phyloP scores from a whole-genome alignment of 305 asterid genomes.

The Fraxinus sp. region DNA sequence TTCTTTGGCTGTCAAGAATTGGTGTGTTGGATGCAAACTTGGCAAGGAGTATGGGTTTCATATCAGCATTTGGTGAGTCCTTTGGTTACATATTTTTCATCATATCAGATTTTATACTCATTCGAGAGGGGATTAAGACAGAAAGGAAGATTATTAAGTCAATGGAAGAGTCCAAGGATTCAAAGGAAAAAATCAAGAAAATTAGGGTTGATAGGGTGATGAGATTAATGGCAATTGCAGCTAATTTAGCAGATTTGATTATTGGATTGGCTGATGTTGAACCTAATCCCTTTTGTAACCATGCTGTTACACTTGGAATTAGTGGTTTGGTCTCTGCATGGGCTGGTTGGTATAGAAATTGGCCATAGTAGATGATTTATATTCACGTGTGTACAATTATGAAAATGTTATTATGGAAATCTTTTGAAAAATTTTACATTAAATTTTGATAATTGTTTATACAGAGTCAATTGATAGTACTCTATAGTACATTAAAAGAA shows the following conservation, averaged over 20 bases:
- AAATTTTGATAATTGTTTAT: background rate
- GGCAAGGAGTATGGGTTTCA: conserved; percentile 67
- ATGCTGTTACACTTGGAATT: conserved; percentile 76
- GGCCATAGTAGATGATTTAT: conserved; percentile 50
- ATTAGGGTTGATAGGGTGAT: conserved; percentile 75
- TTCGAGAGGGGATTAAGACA: conserved; percentile 52
- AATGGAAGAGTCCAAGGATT: conserved; percentile 26
- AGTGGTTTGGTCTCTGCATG: conserved; percentile 94
- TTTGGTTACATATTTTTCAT: conserved; percentile 74
- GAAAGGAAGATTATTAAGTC: conserved; percentile 37
- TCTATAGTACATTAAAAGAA: background rate
- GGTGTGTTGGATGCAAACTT: conserved; percentile 61
- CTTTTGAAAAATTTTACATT: background rate
- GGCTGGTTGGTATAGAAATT: conserved; percentile 98
- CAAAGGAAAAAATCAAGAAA: conserved; percentile 29
- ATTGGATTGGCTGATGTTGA: conserved; percentile 85
- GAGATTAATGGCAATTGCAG: conserved; percentile 89
- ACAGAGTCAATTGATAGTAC: background rate
- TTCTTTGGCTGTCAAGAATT: conserved; percentile 77
- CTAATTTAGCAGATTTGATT: conserved; percentile 77
- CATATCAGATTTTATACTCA: conserved; percentile 54
- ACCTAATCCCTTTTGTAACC: conserved; percentile 87
- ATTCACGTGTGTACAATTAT: background rate
- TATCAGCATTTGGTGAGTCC: conserved; percentile 93
- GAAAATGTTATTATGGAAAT: background rate